Base-by-base conservation (phyloP, 2,329 filamentous ascomycete species). In the Phaeosphaeriaceae sp. region DNA sequence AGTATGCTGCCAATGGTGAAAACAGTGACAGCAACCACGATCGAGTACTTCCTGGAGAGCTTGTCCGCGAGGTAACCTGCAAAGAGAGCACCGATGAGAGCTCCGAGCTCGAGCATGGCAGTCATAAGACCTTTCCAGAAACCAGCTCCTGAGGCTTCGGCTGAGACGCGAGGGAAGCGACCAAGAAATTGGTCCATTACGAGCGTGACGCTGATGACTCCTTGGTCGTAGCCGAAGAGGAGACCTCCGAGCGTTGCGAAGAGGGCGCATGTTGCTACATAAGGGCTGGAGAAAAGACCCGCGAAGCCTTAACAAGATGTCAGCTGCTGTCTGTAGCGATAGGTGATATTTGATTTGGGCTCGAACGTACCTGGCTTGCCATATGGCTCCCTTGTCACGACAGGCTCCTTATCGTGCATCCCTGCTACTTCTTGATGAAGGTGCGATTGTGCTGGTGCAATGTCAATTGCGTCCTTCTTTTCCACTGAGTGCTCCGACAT, bases 61-160 rank as follows among this genome's bases (percentile, higher is more conserved):
- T 79, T 82, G 60, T 86, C 84, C 1, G 84, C 83, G 35, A 85
- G 77, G 75, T 80, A 85, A 1, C 75, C 75, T 15, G 74, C 69
- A 43, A 74, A 73, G n/a, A 78, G 58, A 5, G 75, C 72, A 54
- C 76, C 75, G 23, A 78, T 66, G 52, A 85, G 71, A 9, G 83
- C 84, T n/a, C 84, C 83, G 21, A 85, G 64, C 59, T 85, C 82
- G 51, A 86, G 81, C 83, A 85, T 85, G 3, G 84, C 84, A 9
- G 84, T 86, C 75, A 85, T 72, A 6, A 81, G 62, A 17, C 79
- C 79, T 59, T 80, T 80, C 72, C 75, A 79, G 64, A 81, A 81
- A 4, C 81, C 80, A 2, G 79, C 77, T 1, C 81, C 81, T 8
- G 78, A 68, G 10, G 79, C 76, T 7, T 70, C 71, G 19, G 77